Evolutionary conservation across 805 yeast genomes (phyloP).

Genomic region (Hanseniaspora taiwanica): DNA sequence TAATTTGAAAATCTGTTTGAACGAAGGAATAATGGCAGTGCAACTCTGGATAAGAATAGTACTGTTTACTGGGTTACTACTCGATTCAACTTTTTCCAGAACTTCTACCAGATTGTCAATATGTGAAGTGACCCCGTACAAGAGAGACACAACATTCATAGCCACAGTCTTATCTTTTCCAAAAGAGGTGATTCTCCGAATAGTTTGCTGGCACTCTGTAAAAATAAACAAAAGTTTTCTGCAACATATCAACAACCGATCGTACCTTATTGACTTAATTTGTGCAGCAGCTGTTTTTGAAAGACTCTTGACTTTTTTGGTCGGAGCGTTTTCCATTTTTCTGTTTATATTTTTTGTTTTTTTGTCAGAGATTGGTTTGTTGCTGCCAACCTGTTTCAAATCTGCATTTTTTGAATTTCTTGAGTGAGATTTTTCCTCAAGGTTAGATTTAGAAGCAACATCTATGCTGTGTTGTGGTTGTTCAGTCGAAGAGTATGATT

Average conservation of each 20-base stretch:
- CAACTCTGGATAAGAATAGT: slow-evolving; percentile 27
- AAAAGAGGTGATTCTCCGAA: slow-evolving; percentile 43
- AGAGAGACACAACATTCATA: slow-evolving; percentile 37
- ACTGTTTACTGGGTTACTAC: slow-evolving; percentile 17
- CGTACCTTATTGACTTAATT: slow-evolving; percentile 9
- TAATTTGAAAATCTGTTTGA: slow-evolving; percentile 36
- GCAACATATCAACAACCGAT: slow-evolving; percentile 27
- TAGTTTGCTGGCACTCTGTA: slow-evolving; percentile 49
- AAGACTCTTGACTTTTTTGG: not conserved
- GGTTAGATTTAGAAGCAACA: too few species aligned
- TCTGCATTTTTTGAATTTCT: too few species aligned
- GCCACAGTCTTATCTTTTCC: slow-evolving; percentile 43
- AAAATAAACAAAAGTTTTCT: slow-evolving; percentile 49
- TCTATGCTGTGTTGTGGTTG: too few species aligned
- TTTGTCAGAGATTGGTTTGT: too few species aligned
- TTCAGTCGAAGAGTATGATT: too few species aligned
- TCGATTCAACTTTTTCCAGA: slow-evolving; percentile 37
- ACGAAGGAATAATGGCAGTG: slow-evolving; percentile 29
- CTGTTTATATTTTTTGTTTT: too few species aligned
- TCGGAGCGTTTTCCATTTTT: not conserved
- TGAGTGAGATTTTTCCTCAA: too few species aligned
- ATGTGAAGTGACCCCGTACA: slow-evolving; percentile 39
- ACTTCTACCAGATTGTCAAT: slow-evolving; percentile 45
- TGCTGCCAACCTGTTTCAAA: too few species aligned
- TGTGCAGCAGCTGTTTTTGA: not conserved